These are phyloP conservation scores for Megacollybia marginata DNA, from an alignment of 768 basidiomycete species.

Conservation along the genomic window DNA sequence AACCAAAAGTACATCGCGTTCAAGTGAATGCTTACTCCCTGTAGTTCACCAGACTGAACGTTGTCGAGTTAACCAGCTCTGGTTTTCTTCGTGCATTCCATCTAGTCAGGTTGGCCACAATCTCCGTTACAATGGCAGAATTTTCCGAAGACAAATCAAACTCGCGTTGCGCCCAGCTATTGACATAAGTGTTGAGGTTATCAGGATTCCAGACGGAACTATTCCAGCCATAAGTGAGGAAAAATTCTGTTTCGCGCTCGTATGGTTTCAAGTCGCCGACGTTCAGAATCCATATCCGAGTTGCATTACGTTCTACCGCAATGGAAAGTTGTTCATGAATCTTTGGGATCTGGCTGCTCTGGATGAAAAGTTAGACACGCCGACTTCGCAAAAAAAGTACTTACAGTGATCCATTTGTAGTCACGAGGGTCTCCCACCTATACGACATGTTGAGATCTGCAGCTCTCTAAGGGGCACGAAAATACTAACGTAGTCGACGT, in stretches of 20 bases:
- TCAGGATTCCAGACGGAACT: slow-evolving; percentile 44
- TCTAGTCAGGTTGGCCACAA: slow-evolving; percentile 48
- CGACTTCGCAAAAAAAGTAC: slow-evolving; percentile 8
- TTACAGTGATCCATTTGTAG: slow-evolving; percentile 66
- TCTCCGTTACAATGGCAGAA: slow-evolving; percentile 36
- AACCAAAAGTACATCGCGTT: background rate
- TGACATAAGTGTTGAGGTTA: slow-evolving; percentile 47
- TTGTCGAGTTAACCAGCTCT: slow-evolving; percentile 55
- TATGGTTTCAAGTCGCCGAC: slow-evolving; percentile 74
- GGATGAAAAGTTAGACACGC: slow-evolving; percentile 2
- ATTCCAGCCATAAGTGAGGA: slow-evolving; percentile 58
- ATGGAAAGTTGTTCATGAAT: slow-evolving; percentile 66
- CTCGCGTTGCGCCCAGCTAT: slow-evolving; percentile 56
- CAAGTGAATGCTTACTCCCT: slow-evolving; percentile 43
- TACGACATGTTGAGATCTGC: background rate
- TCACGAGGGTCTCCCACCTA: slow-evolving; percentile 58
- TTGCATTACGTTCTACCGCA: slow-evolving; percentile 51
- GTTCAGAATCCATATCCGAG: slow-evolving; percentile 62
- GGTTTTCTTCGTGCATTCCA: slow-evolving; percentile 59
- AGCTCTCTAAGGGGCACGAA: no score
- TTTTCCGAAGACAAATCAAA: slow-evolving; percentile 39
- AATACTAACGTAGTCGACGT: slow-evolving; percentile 22
- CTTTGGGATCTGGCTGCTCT: slow-evolving; percentile 50
- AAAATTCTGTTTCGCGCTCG: slow-evolving; percentile 66
- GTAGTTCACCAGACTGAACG: slow-evolving; percentile 59